Evolutionary conservation across 768 basidiomycete species (phyloP), one percentile per base, ranked within the genome.

Genomic region (Polyporus arcularius): DNA sequence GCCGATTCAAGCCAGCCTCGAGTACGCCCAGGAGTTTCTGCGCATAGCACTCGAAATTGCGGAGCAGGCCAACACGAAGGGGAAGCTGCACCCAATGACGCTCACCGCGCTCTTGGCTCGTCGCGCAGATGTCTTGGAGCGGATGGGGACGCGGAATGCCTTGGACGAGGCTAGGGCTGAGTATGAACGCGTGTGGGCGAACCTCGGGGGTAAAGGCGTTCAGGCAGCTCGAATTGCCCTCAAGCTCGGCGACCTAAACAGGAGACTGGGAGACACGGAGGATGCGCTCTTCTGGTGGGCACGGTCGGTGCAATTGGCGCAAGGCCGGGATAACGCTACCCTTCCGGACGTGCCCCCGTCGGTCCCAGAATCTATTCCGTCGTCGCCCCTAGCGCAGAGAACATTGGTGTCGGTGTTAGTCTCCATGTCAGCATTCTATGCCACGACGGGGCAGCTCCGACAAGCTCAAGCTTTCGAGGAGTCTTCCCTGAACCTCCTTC

Each of bases 251-350:
- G 83, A 91, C 69, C 70, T 92, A 57, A 83, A 78, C 69, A 74
- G 77, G 53, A 80, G 85, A 39, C 72, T 90, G 28, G 84, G 84
- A 6, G 75, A 84, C 26, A 64, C 71, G 9, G 74, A 76, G 9
- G 82, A 82, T 46, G 89, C 89, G 4, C 66, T 88, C 46, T 67
- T 74, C 30, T 92, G 90, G 90, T 92, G 90, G 90, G 68, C 75
- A 9, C 80, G 81, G 43, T 79, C 88, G 12, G 75, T 88, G 30
- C 71, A 76, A 47, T 73, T 89, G 31, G 74, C 76, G 15, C 70
- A 74, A 58, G 78, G 75, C n/a, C 51, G 58, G 12, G 68, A 69
- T 4, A 62, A 66, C 10, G 38, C 69, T 15, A 60, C 72, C 42
- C 46, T 61, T 39, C 58, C 65, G 55, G 16, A 57, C 4, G 57